These are phyloP conservation scores for Fusarium sp. DNA, from an alignment of 2,329 filamentous ascomycete genomes.

Conservation along the genomic window DNA sequence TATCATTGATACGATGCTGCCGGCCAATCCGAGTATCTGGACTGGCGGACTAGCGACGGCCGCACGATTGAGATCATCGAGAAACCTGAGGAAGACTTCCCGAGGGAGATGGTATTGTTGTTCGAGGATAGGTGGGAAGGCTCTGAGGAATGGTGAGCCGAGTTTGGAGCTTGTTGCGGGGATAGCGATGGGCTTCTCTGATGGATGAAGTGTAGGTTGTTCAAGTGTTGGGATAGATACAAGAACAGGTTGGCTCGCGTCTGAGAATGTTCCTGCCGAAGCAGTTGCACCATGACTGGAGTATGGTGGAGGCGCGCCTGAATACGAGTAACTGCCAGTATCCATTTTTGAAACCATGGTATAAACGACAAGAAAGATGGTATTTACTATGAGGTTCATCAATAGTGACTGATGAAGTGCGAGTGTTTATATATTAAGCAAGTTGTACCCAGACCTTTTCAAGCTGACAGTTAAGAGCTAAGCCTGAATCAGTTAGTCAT, in stretches of 20 bases:
- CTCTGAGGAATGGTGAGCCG: not conserved
- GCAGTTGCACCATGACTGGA: not conserved
- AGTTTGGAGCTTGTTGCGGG: not conserved
- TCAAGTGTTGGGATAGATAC: accelerated
- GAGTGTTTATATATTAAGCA: not conserved
- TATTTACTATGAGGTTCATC: accelerated
- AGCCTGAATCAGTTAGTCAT: not conserved
- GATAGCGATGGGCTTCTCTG: not conserved
- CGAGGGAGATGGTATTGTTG: not conserved
- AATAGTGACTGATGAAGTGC: not conserved
- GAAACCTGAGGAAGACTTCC: not conserved
- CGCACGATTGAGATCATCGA: not conserved
- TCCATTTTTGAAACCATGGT: too few relatives aligned
- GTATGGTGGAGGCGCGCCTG: not conserved
- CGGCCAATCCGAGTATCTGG: not conserved
- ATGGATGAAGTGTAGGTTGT: not conserved
- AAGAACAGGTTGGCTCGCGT: not conserved
- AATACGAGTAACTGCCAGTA: not conserved
- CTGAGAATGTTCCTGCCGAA: not conserved
- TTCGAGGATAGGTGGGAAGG: not conserved
- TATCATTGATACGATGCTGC: not conserved
- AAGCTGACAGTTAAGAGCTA: not conserved
- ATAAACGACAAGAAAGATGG: accelerated
- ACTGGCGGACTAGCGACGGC: not conserved
- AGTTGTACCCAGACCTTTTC: not conserved